phyloP scores from a whole-genome alignment of 75 land plant species.

The Cryptomeria japonica region DNA sequence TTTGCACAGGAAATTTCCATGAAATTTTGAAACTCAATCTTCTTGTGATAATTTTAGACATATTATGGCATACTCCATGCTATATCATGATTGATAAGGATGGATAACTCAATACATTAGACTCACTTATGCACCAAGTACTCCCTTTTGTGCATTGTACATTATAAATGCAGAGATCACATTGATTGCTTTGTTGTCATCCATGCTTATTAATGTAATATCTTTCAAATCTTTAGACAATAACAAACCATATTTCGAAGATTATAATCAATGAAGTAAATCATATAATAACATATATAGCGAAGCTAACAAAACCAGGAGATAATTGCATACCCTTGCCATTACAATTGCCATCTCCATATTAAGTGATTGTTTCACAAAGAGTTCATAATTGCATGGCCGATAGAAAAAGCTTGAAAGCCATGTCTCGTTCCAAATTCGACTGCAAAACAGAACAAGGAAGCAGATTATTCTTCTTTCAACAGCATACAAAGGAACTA shows the following conservation, averaged over 20 bases:
- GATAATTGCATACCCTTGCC: slow-evolving; percentile 40
- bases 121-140: background rate
- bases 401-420: slow-evolving; percentile 88
- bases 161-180: background rate
- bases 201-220: background rate
- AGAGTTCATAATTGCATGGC: slow-evolving; percentile 97
- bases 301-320: background rate
- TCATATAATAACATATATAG: background rate
- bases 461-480: background rate
- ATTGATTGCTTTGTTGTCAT: background rate
- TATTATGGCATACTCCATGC: background rate
- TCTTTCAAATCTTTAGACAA: background rate
- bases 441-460: slow-evolving; percentile 44
- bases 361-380: slow-evolving; percentile 98
- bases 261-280: background rate
- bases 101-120: background rate
- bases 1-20: background rate
- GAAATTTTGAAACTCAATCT: background rate
- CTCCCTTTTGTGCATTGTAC: background rate
- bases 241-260: background rate
- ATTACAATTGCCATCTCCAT: slow-evolving; percentile 99
- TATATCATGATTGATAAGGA: background rate
- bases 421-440: slow-evolving; percentile 99
- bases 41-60: background rate
- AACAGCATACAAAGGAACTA: background rate